A percentile compares a stretch with the other conserved stretches of the same genome.
Conservation (phyloP, 768 basidiomycete species). For the Sporobolomyces phaffii region DNA sequence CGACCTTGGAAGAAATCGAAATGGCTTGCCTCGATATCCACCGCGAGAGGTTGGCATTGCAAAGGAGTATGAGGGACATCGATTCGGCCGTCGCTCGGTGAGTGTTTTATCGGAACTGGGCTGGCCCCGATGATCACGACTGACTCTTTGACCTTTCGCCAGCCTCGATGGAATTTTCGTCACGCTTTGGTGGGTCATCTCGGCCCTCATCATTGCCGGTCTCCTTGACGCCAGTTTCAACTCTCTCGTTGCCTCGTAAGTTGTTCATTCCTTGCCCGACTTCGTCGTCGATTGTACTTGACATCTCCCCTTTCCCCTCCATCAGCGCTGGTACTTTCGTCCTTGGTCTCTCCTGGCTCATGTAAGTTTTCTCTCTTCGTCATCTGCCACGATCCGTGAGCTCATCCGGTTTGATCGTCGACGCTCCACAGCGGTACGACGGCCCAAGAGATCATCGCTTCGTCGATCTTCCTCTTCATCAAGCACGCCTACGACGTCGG, state of each 20-base stretch:
- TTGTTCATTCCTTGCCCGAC: neutral
- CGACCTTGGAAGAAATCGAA: constrained; percentile 59
- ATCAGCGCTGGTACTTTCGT: constrained; percentile 60
- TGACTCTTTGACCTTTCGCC: too few relatives aligned
- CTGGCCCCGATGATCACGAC: too few relatives aligned
- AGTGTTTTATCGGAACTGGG: neutral
- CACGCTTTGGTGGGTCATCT: constrained; percentile 62
- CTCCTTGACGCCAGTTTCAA: constrained; percentile 54
- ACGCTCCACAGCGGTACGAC: constrained; percentile 57
- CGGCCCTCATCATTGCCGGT: constrained; percentile 73
- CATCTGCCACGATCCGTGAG: too few relatives aligned
- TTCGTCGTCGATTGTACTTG: neutral
- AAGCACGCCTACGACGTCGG: constrained; percentile 56
- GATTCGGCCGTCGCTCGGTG: constrained; percentile 72
- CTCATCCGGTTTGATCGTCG: too few relatives aligned
- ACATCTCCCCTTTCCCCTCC: neutral
- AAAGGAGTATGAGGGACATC: constrained; percentile 78
- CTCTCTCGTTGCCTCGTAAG: constrained; percentile 32
- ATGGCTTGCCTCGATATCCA: constrained; percentile 61
- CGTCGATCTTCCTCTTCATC: constrained; percentile 81
- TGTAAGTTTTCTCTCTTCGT: too few relatives aligned
- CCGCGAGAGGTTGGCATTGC: constrained; percentile 74
- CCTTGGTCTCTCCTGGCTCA: constrained; percentile 50
- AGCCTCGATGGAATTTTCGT: constrained; percentile 80
- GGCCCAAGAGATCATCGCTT: constrained; percentile 70